A percentile compares a stretch with the other conserved stretches of the same genome.
These are phyloP conservation scores for Suillus cothurnatus DNA, from an alignment of 768 basidiomycete genomes.

Conservation along the genomic window DNA sequence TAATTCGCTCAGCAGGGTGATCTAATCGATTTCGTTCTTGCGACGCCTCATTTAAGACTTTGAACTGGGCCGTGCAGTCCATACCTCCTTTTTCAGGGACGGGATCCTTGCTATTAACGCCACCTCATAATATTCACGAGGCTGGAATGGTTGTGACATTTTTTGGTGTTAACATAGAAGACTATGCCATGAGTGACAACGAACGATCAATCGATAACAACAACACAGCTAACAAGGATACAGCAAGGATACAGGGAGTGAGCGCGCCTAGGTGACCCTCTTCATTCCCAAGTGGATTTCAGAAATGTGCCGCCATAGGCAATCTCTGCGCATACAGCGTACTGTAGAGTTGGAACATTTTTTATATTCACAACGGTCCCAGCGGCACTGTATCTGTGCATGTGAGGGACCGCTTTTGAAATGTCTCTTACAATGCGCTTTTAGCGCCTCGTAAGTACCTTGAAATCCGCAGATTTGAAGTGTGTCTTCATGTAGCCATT, in stretches of 20 bases:
- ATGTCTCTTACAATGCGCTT: not conserved
- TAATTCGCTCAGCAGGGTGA: too few species aligned
- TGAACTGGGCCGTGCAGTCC: too few species aligned
- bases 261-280: not conserved
- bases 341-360: not conserved
- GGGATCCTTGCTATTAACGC: not conserved
- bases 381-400: not conserved
- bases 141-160: not conserved
- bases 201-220: not conserved
- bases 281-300: not conserved
- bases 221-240: not conserved
- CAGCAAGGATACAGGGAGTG: not conserved
- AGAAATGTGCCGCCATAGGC: not conserved
- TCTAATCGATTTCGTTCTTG: too few species aligned
- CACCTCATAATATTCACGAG: not conserved
- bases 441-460: not conserved
- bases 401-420: not conserved
- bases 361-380: not conserved
- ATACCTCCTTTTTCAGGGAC: not conserved
- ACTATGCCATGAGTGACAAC: not conserved
- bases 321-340: not conserved
- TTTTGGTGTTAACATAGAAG: not conserved
- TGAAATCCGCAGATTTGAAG: not conserved
- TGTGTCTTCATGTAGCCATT: not conserved
- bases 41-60: too few species aligned